Percentiles rank a stretch among this genome's conserved stretches.
Evolutionary conservation across 106 monocot genomes (phyloP).

Genomic region (Xerophyta viscosa): DNA sequence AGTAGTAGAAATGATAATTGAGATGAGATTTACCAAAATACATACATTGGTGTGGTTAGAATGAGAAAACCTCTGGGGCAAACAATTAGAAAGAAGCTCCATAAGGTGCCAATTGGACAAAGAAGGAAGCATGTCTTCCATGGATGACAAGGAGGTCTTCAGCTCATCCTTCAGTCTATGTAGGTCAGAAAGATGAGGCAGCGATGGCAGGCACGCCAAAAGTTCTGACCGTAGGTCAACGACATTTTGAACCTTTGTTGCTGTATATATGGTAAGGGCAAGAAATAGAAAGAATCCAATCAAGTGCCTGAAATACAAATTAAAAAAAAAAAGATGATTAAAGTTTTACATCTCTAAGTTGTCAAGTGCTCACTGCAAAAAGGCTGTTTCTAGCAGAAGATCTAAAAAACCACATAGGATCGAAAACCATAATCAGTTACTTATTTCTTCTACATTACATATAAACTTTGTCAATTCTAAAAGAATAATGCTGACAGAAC

Average conservation of each 20-base stretch:
- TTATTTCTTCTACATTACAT: too few relatives aligned
- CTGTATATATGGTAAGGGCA: conserved; percentile 81
- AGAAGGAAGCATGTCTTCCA: conserved; percentile 51
- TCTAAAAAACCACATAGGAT: too few relatives aligned
- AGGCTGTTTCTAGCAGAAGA: too few relatives aligned
- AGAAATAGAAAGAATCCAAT: conserved; percentile 98
- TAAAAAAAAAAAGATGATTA: not conserved
- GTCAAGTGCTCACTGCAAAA: too few relatives aligned
- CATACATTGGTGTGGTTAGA: conserved; percentile 44
- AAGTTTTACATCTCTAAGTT: not conserved
- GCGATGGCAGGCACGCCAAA: conserved; percentile 57
- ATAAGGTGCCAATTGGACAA: conserved; percentile 52
- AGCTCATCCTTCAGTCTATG: conserved; percentile 58
- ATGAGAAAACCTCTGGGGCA: conserved; percentile 45
- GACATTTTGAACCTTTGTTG: conserved; percentile 67
- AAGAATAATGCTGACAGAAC: too few relatives aligned
- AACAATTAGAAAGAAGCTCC: conserved; percentile 59
- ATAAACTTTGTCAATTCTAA: too few relatives aligned
- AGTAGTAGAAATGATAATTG: too few relatives aligned
- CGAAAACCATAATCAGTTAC: too few relatives aligned
- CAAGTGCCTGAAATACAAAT: conserved; percentile 65
- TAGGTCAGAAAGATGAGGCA: conserved; percentile 65
- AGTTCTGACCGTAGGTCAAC: conserved; percentile 72
- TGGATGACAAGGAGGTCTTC: conserved; percentile 49
- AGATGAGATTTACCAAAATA: conserved; percentile 35